Evolutionary conservation across 1,139 yeast species (phyloP).

Genomic region (Hyphopichia khmerensis): DNA sequence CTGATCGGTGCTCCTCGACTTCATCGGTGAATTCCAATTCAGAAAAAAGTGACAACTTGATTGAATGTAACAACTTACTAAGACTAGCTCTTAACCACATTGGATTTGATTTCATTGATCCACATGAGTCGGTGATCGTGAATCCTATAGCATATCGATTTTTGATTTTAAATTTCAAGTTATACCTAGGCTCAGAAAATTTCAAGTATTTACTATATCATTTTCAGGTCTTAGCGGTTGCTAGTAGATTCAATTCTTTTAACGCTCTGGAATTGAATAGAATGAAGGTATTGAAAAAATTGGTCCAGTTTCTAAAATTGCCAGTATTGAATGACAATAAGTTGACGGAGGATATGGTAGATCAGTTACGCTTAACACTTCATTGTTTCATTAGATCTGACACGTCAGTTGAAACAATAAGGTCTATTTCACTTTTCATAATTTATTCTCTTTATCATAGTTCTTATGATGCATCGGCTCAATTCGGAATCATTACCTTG

Average conservation of each 20-base stretch:
- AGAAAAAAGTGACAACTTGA: conserved; percentile 2
- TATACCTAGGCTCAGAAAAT: conserved; percentile 38
- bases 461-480: conserved; percentile 21
- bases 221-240: conserved; percentile 50
- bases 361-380: conserved; percentile 21
- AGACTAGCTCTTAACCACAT: conserved; percentile 21
- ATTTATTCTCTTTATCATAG: conserved; percentile 34
- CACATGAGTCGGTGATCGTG: conserved; percentile 28
- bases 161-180: conserved; percentile 34
- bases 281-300: conserved; percentile 52
- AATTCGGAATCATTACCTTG: conserved; percentile 29
- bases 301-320: conserved; percentile 52
- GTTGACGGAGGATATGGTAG: conserved; percentile 12
- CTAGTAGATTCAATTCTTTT: conserved; percentile 47
- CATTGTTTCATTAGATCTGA: conserved; percentile 26
- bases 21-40: neutral
- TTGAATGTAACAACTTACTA: conserved; percentile 12
- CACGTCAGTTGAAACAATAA: conserved; percentile 38
- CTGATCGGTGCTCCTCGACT: neutral
- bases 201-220: conserved; percentile 56
- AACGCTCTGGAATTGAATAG: conserved; percentile 52
- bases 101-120: conserved; percentile 25
- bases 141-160: conserved; percentile 30
- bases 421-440: conserved; percentile 33
- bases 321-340: conserved; percentile 14